These are phyloP conservation scores for Ceratocystis albifundus DNA, from an alignment of 2,329 filamentous ascomycete genomes.

Conservation along the genomic window DNA sequence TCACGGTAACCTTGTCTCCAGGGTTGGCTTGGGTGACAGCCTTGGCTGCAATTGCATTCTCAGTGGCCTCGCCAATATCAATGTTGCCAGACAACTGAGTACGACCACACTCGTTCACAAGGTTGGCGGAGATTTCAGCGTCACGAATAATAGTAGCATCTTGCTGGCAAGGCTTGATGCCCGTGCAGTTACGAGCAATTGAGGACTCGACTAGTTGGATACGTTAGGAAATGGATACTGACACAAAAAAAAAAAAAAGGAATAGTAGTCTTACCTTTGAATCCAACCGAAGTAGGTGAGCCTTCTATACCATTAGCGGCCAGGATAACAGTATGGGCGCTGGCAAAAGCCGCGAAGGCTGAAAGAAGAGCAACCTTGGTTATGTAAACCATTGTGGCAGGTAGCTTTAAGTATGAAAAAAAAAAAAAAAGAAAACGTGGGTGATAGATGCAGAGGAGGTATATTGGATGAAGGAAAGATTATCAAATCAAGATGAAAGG, in stretches of 20 bases:
- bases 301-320: slow-evolving; percentile 37
- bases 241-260: neutral
- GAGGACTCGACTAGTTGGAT: slow-evolving; percentile 36
- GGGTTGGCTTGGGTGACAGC: slow-evolving; percentile 40
- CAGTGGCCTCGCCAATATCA: slow-evolving; percentile 46
- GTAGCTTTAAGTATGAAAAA: slow-evolving; percentile 26
- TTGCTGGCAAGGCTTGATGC: slow-evolving; percentile 54
- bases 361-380: slow-evolving; percentile 30
- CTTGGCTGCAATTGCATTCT: slow-evolving; percentile 38
- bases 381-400: slow-evolving; percentile 32
- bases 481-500: neutral
- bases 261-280: slow-evolving; percentile 32
- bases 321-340: slow-evolving; percentile 39
- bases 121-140: slow-evolving; percentile 40
- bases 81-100: slow-evolving; percentile 51
- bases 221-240: slow-evolving; percentile 14
- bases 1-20: slow-evolving; percentile 36
- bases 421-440: too few species aligned
- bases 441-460: slow-evolving; percentile 24
- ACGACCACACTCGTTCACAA: slow-evolving; percentile 50
- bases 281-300: slow-evolving; percentile 37
- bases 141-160: slow-evolving; percentile 54
- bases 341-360: slow-evolving; percentile 27
- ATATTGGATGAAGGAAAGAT: slow-evolving; percentile 15
- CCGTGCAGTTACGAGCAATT: slow-evolving; percentile 51